These are phyloP conservation scores for Aspergillus ibericus DNA, from an alignment of 2,329 filamentous ascomycete species.

Conservation along the genomic window DNA sequence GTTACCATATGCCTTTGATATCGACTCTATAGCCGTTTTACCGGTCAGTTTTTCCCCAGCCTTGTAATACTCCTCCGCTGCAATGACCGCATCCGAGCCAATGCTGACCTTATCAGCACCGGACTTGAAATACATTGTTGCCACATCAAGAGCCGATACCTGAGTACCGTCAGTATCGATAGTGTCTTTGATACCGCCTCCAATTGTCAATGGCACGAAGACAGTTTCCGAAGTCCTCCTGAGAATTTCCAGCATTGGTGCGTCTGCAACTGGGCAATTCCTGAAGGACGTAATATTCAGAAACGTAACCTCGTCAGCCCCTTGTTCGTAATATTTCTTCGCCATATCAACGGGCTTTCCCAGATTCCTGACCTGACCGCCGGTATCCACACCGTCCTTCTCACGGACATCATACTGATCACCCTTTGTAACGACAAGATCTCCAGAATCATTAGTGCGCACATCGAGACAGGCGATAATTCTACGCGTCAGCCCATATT, in stretches of 20 bases:
- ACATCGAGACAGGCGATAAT: constrained; percentile 97
- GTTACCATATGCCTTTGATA: constrained; percentile 88
- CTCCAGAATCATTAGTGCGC: constrained; percentile 87
- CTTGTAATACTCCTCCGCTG: constrained; percentile 86
- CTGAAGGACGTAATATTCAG: constrained; percentile 98
- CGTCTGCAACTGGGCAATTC: constrained; percentile 86
- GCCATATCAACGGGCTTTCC: constrained; percentile 97
- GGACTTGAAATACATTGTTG: constrained; percentile 94
- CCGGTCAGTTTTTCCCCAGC: constrained; percentile 69
- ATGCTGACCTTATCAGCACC: constrained; percentile 98
- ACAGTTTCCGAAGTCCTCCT: constrained; percentile 83
- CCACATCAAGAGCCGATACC: constrained; percentile 88
- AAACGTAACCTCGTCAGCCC: constrained; percentile 95
- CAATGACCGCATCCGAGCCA: constrained; percentile 88
- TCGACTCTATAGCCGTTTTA: constrained; percentile 90
- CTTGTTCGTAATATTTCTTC: constrained; percentile 89
- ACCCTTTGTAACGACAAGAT: constrained; percentile 96
- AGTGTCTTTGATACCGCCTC: constrained; percentile 91
- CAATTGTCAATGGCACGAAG: constrained; percentile 93
- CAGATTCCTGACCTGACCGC: constrained; percentile 76
- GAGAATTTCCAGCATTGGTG: constrained; percentile 94
- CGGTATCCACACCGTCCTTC: constrained; percentile 62
- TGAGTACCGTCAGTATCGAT: constrained; percentile 82
- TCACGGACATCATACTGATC: constrained; percentile 98
- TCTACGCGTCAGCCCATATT: constrained; percentile 79